Base-by-base conservation (phyloP, 2,329 filamentous ascomycete genomes). In the Cryphonectria radicalis region DNA sequence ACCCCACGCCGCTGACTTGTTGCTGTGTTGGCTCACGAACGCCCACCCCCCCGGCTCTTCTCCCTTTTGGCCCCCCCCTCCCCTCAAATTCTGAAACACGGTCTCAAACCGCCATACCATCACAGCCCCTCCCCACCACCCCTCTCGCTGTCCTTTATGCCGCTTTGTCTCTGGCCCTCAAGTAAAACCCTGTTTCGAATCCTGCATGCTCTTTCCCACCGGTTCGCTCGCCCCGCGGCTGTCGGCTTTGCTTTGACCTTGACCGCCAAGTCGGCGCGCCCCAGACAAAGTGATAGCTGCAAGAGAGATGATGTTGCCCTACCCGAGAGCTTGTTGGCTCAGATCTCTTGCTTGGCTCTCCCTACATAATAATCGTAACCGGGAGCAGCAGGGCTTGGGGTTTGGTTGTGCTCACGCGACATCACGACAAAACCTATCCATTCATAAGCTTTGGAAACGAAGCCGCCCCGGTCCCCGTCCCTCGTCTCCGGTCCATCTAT, bases 71-170 rank as follows among this genome's bases (percentile, higher is more conserved):
- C 50, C 22, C 17, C 53, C n/a, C 53, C 53, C n/a, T n/a, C 53
- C 53, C n/a, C 53, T 8, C n/a, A 55, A 59, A 62, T 13, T 62
- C 59, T 62, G 59, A 62, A 62, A 62, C 59, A 62, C 22, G 32
- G 59, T 62, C 59, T 62, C 59, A 62, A 62, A 62, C 59, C 32
- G 32, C 59, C 59, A 62, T 62, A 62, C 46, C 46, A 50, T 50
- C 46, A 22, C 43, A 50, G 7, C 46, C 46, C 46, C 19, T 40
- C 22, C 6, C 46, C 46, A 7, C 43, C 43, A 19, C 19, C 13
- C 55, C 28, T n/a, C 19, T 62, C 35, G 59, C 59, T 62, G 59
- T 40, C 59, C 46, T 50, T 62, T 62, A 62, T 62, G 59, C 59
- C 19, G 32, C 32, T 62, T 40, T 35, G 32, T 62, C 35, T 62